These are phyloP conservation scores for Calonectria pteridis DNA, from an alignment of 2,329 filamentous ascomycete species.

Conservation along the genomic window DNA sequence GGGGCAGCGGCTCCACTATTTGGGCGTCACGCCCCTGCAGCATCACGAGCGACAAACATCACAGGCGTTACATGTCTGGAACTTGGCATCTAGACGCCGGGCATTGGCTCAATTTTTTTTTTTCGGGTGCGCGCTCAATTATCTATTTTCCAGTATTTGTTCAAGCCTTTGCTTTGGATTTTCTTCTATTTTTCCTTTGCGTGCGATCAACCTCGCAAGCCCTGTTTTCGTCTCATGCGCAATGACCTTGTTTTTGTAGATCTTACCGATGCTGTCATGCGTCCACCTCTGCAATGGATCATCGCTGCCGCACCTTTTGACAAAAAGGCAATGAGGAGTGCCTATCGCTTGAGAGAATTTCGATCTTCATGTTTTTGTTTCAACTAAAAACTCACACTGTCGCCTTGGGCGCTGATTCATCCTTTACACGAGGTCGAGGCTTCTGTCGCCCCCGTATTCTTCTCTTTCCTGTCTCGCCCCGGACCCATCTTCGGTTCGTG, in stretches of 20 bases:
- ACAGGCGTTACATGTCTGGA: not conserved
- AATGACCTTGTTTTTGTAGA: conserved; percentile 10
- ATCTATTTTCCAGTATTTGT: not conserved
- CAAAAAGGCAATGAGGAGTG: not conserved
- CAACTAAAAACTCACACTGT: not conserved
- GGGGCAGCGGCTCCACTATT: not conserved
- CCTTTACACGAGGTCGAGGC: not conserved
- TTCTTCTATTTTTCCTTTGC: not conserved
- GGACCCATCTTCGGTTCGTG: conserved; percentile 14
- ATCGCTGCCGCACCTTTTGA: not conserved
- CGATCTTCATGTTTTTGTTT: not conserved
- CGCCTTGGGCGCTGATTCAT: not conserved
- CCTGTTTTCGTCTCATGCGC: not conserved
- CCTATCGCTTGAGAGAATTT: not conserved
- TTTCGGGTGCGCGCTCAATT: not conserved
- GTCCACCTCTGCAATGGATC: not conserved
- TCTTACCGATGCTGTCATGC: conserved; percentile 5
- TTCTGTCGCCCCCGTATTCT: not conserved
- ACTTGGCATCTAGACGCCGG: not conserved
- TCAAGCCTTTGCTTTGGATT: not conserved
- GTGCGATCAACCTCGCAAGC: not conserved
- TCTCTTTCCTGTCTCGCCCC: not conserved
- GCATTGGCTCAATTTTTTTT: too few relatives aligned
- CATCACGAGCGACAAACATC: conserved; percentile 10
- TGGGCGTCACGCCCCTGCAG: conserved; percentile 11